Conservation (phyloP, 1,284 basidiomycete genomes). For the Puccinia polysora region DNA sequence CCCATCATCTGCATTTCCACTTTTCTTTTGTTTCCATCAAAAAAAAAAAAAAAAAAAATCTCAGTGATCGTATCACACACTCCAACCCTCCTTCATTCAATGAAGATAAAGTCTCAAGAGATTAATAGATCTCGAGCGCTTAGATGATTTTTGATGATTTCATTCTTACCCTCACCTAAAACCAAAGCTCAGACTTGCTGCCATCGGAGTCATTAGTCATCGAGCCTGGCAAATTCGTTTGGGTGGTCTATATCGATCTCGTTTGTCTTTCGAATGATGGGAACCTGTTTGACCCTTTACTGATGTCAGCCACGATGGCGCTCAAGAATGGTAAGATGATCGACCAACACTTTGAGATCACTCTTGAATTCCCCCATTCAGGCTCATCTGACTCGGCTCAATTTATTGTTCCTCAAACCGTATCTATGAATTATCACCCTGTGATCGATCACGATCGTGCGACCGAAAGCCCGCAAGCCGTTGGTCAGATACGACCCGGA, state of each 20-base stretch:
- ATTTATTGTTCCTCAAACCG: too few species aligned
- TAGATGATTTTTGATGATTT: neutral
- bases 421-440: too few species aligned
- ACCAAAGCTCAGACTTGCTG: slow-evolving; percentile 64
- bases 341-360: too few species aligned
- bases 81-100: neutral
- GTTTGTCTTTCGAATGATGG: slow-evolving; percentile 96
- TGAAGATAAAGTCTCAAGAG: neutral
- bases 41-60: too few species aligned
- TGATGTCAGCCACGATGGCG: slow-evolving; percentile 80
- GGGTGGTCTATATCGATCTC: slow-evolving; percentile 88
- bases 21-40: too few species aligned
- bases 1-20: neutral
- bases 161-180: neutral
- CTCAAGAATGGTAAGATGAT: slow-evolving; percentile 76
- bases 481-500: slow-evolving; percentile 69
- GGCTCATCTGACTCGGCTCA: slow-evolving; percentile 42
- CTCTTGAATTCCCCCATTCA: too few species aligned
- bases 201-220: slow-evolving; percentile 71
- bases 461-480: slow-evolving; percentile 64
- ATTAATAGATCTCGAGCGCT: too few species aligned
- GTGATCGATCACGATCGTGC: neutral
- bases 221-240: slow-evolving; percentile 70
- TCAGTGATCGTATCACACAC: too few species aligned
- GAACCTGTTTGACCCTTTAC: slow-evolving; percentile 82